Percentiles rank a stretch among this genome's conserved stretches.
Evolutionary conservation across 805 yeast genomes (phyloP).

Genomic region (Isabelozyma heimii): DNA sequence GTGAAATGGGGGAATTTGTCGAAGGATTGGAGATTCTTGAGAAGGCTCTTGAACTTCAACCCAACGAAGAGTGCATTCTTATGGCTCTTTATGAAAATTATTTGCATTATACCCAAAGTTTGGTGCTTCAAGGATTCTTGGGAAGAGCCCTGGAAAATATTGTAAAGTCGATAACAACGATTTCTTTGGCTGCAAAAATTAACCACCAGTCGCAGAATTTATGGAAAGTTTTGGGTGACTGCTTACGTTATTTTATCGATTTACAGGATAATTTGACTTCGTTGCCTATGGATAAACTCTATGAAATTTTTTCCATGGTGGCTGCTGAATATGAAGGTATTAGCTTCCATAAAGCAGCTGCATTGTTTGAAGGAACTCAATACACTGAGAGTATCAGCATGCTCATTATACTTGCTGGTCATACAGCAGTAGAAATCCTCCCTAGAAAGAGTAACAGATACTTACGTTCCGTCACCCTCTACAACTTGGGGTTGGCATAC

Average conservation of each 20-base stretch:
- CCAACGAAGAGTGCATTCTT: constrained; percentile 47
- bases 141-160: constrained; percentile 60
- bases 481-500: constrained; percentile 71
- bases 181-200: constrained; percentile 33
- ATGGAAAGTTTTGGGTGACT: constrained; percentile 67
- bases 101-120: constrained; percentile 50
- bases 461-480: constrained; percentile 53
- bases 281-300: constrained; percentile 43
- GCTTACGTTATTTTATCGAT: constrained; percentile 49
- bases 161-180: constrained; percentile 42
- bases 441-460: constrained; percentile 42
- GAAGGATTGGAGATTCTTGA: constrained; percentile 52
- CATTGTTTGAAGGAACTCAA: constrained; percentile 9
- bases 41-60: constrained; percentile 38
- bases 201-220: constrained; percentile 45
- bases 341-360: constrained; percentile 17
- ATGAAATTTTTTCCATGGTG: constrained; percentile 14
- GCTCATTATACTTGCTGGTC: constrained; percentile 45
- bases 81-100: constrained; percentile 57
- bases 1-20: constrained; percentile 64
- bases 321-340: constrained; percentile 13
- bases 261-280: constrained; percentile 52
- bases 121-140: constrained; percentile 58
- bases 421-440: constrained; percentile 39
- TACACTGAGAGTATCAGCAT: constrained; percentile 31